phyloP scores from a whole-genome alignment of 176 grass and related monocot species.

The Stipa capillata region DNA sequence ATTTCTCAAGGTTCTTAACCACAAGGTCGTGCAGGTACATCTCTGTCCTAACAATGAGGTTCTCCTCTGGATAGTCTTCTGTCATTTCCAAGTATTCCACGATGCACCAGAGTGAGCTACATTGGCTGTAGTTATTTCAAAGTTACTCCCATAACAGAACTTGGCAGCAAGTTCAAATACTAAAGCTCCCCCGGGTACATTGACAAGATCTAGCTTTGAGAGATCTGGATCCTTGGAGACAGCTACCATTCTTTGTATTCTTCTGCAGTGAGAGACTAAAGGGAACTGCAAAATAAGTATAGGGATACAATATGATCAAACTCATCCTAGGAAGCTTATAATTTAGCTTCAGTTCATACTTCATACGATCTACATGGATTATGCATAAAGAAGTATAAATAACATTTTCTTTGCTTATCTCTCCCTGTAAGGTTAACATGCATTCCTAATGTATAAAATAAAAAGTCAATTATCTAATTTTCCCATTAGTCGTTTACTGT shows the following conservation, averaged over 20 bases:
- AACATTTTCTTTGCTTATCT: too few species aligned
- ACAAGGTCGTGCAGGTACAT: conserved; percentile 39
- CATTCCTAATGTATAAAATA: not conserved
- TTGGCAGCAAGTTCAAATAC: conserved; percentile 60
- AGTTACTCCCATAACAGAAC: conserved; percentile 67
- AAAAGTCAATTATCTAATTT: too few species aligned
- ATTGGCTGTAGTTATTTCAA: conserved; percentile 57
- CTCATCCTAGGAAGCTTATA: not conserved
- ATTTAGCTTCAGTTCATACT: not conserved
- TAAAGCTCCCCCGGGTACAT: conserved; percentile 51
- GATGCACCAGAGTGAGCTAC: conserved; percentile 50
- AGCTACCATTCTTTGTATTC: conserved; percentile 34
- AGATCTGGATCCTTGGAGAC: conserved; percentile 22
- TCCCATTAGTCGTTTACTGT: not conserved
- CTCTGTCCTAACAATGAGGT: conserved; percentile 54
- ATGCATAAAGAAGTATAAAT: not conserved
- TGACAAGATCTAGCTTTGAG: conserved; percentile 37
- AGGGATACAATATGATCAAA: not conserved
- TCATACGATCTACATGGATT: not conserved
- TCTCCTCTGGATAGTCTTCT: conserved; percentile 48
- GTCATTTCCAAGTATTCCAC: conserved; percentile 78
- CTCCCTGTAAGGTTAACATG: too few species aligned
- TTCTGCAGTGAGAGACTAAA: conserved; percentile 42
- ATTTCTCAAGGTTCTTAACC: conserved; percentile 39
- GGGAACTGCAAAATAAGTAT: conserved; percentile 38